Base-by-base conservation (phyloP, 257 asterid genomes). In the Fraxinus cuspidata region DNA sequence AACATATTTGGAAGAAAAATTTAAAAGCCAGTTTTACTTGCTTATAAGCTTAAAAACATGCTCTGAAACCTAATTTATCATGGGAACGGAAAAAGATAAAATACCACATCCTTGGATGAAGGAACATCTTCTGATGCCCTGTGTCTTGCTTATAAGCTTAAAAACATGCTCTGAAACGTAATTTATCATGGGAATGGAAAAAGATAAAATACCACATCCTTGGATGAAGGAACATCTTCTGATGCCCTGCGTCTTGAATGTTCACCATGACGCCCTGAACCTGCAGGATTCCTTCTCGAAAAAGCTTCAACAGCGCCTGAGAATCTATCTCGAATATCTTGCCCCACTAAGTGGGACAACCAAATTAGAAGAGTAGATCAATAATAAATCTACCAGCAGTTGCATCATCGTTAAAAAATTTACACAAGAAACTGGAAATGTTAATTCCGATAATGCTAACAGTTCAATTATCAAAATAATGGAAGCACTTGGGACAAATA, bases 41-140 rank as follows among this genome's bases (percentile, higher is more conserved):
- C 44, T 38, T 38, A 11, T 10, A 40, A 40, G 47, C 47, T 10
- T 11, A 11, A 42, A 42, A 38, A 1, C 7, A 72, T 42, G 16
- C 21, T 29, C 58, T 38, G 7, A 19, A 25, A n/a, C 75, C 31
- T 42, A 25, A 72, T 72, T 25, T 72, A 49, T 72, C 32, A 72
- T 27, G 38, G n/a, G 58, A 37, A 21, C 0, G 58, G 12, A 25
- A 3, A 25, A 71, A 25, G 27, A 72, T 21, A 37, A 44, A 44
- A 28, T 83, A 83, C 86, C 86, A 83, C 83, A 15, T 75, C 81
- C 75, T 75, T 79, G 23, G 86, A 83, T 11, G 83, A 82, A 82
- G 85, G 78, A 34, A 71, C 53, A 75, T 70, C 85, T 32, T 83
- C 83, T 75, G 81, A 72, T 63, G 63, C 72, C 66, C 81, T 72